Conservation (phyloP, 2,329 filamentous ascomycete species). For the Diaporthe sp. region DNA sequence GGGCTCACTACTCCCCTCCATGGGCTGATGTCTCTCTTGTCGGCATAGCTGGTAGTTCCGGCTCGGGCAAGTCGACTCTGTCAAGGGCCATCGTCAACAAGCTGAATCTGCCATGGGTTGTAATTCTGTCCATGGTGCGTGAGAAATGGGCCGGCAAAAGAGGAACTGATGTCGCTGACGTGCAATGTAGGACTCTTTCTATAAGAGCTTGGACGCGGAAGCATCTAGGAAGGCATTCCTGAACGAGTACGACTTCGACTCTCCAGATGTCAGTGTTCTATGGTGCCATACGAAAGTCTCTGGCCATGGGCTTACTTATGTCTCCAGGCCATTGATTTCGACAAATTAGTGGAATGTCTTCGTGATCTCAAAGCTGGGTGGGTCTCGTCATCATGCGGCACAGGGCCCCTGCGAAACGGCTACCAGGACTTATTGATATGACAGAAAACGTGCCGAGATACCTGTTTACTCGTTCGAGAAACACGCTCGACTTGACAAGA, state of each 20-base stretch:
- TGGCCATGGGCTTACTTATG: not conserved
- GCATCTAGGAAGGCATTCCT: slow-evolving; percentile 84
- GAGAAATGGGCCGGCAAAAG: not conserved
- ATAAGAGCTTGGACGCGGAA: slow-evolving; percentile 87
- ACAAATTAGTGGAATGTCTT: slow-evolving; percentile 83
- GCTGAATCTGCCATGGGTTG: slow-evolving; percentile 95
- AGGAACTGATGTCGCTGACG: not conserved
- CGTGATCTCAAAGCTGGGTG: slow-evolving; percentile 93
- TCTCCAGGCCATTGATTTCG: slow-evolving; percentile 86
- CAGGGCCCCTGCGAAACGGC: not conserved
- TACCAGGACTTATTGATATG: slow-evolving; percentile 37
- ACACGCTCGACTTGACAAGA: slow-evolving; percentile 83
- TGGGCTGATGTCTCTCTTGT: slow-evolving; percentile 98
- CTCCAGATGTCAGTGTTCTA: slow-evolving; percentile 73
- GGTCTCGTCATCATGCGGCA: slow-evolving; percentile 43
- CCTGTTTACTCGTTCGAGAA: slow-evolving; percentile 96
- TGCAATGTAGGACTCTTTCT: slow-evolving; percentile 86
- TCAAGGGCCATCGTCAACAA: slow-evolving; percentile 91
- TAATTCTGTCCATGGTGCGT: slow-evolving; percentile 93
- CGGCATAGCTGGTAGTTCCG: slow-evolving; percentile 93
- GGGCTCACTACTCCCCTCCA: slow-evolving; percentile 88
- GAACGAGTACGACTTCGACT: slow-evolving; percentile 97
- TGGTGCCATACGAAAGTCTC: not conserved
- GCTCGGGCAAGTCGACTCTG: slow-evolving; percentile 93
- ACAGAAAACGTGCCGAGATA: slow-evolving; percentile 87